Base-by-base conservation (phyloP, 495 filamentous ascomycete genomes). In the Penicillium nucicola region DNA sequence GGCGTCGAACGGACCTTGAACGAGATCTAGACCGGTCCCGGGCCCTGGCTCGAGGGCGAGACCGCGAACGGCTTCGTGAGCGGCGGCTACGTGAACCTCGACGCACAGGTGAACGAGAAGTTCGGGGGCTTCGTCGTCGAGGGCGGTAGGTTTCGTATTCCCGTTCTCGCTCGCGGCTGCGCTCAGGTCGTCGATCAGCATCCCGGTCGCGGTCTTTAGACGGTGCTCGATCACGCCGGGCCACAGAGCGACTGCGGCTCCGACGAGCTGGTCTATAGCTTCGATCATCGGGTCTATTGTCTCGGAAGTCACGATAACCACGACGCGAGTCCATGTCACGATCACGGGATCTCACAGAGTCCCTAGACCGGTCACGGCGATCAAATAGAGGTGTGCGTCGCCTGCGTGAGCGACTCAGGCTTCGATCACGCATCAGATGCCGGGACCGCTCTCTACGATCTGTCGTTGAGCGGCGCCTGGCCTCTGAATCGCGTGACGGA, bases 181-280 rank as follows among this genome's bases (percentile, higher is more conserved):
- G 66, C 40, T 68, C 61, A 45, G 41, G 46, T 31, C 56, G 56
- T 39, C 62, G 56, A 15, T 61, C 58, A 35, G 38, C 32, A 22
- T 67, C 62, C 42, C 57, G 39, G 14, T 75, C 68, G 18, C 66
- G 66, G 38, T 69, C 67, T 13, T 59, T 48, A 32, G 62, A 49
- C 53, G 63, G 50, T 37, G 67, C 52, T 52, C 60, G 54, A 37
- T 67, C 64, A 41, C 62, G 41, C 4, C 68, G 60, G 23, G 33
- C 52, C 13, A 42, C 52, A 31, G 71, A 75, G 41, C 71, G 56
- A 47, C 68, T 72, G 32, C 72, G 61, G 42, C 76, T 75, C 23
- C 72, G 67, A 42, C 65, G 67, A 33, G 25, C 48, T 17, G 69
- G 65, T 30, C 67, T 62, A 37, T 71, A 73, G 56, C 66, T 73